Evolutionary conservation across 257 asterid species (phyloP), one percentile per base, ranked within the genome.

Genomic region (Nicotiana tabacum): DNA sequence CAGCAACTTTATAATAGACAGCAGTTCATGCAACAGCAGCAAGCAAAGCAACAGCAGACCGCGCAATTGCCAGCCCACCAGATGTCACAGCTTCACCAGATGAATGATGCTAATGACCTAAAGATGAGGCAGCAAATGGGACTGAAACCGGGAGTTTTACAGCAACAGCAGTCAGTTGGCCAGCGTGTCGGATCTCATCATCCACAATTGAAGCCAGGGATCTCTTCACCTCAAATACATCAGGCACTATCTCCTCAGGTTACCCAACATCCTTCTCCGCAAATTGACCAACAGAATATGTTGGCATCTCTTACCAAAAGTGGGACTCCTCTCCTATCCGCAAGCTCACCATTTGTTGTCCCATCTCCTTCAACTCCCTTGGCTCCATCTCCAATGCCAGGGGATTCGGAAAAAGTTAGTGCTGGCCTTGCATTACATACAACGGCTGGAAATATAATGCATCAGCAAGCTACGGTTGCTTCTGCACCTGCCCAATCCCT

Each of bases 351-450:
- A 17, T 91, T 93, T 85, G 83, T 95, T 84, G 92, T 88, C 83
- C 95, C 97, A 74, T 93, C 99, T 79, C 97, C 99, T 83, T 92
- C 97, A 69, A 92, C 96, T 85, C 96, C 98, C 88, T 83, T 93
- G 93, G 97, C 92, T 84, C 98, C 97, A 48, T 93, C 99, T 69
- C 97, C 98, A 57, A 87, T 93, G 93, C 98, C 93, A 16, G 94
- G 94, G 10, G 99, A 93, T 83, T 90, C 95, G 29, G 99, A 95
- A 83, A 95, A 95, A 89, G 84, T 89, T 39, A 89, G 87, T 86
- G 77, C 92, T 83, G 90, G 94, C 77, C 78, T 90, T 84, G 86
- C 93, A 27, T 88, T 97, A 27, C 90, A 90, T 77, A 66, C 92
- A 58, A 93, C 91, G 84, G 86, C 91, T 87, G 97, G 94, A 86